Base-by-base conservation (phyloP, 495 filamentous ascomycete species). In the Jackrogersella multiformis region DNA sequence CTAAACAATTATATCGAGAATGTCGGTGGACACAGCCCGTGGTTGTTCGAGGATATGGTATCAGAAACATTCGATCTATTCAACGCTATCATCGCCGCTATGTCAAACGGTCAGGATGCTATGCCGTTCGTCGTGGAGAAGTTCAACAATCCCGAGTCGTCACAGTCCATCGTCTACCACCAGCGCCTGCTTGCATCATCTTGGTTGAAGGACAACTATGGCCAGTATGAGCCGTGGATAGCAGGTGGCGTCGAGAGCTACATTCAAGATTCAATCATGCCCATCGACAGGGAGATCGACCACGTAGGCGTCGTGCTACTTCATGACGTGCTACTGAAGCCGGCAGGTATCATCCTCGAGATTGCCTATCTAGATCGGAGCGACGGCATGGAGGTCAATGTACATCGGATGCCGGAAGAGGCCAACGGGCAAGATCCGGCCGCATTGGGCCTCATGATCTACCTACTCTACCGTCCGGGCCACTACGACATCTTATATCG, bases 401-500 rank as follows among this genome's bases (percentile, higher is more conserved):
- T 85, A 28, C 90, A 94, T 76, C 82, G 86, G 30, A 85, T 94
- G 68, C 86, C 86, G 34, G 81, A 87, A 48, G 80, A 85, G 28
- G 84, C 82, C 38, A 80, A 80, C 53, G 74, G 79, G 54, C 79
- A 82, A 53, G 81, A 81, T 56, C 79, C 74, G 21, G 75, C 77
- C 53, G 66, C 68, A 49, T 76, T 84, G 56, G 79, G 79, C 1
- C 80, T 82, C 64, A 80, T 81, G 51, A 79, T 83, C 35, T 76
- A 80, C 66, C 74, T 78, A 54, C 80, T 90, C 74, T 77, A 90
- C 81, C 70, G 88, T 82, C 74, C 86, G 35, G 93, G 92, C 53
- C 95, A 99, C 76, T 99, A 99, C 74, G 95, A 99, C 77, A 87
- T 99, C 54, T 82, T 98, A 15, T 99, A 99, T 80, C 91, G 86